These are phyloP conservation scores for Ilex asprella DNA, from an alignment of 257 asterid species.

Conservation along the genomic window DNA sequence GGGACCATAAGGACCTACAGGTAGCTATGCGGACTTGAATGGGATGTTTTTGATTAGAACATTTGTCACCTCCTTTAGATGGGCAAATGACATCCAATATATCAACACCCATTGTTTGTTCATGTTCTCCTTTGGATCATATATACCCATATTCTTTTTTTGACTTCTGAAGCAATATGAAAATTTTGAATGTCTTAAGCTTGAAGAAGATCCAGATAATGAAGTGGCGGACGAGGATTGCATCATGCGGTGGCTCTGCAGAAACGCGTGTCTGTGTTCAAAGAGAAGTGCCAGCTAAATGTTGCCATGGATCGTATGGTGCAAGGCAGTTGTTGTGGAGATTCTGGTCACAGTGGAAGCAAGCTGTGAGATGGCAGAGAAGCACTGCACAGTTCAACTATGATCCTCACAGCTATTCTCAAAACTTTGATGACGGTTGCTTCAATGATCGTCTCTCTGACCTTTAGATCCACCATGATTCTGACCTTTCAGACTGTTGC, in stretches of 20 bases:
- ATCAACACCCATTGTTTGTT: slow-evolving; percentile 11
- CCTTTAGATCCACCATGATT: slow-evolving; percentile 36
- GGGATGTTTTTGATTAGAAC: slow-evolving; percentile 2
- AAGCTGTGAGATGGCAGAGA: slow-evolving; percentile 21
- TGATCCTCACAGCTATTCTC: slow-evolving; percentile 45
- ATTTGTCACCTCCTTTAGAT: slow-evolving; percentile 15
- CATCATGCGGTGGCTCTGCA: slow-evolving; percentile 14
- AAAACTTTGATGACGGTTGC: slow-evolving; percentile 50
- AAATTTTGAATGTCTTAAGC: slow-evolving; percentile 11
- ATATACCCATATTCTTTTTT: neutral
- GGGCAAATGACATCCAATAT: slow-evolving; percentile 25
- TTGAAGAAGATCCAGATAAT: slow-evolving; percentile 20
- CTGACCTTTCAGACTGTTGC: too few relatives aligned
- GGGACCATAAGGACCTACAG: slow-evolving; percentile 20
- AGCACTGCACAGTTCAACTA: slow-evolving; percentile 29
- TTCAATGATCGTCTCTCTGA: slow-evolving; percentile 27
- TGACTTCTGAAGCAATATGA: slow-evolving; percentile 6
- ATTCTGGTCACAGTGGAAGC: slow-evolving; percentile 32
- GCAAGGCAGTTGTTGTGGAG: slow-evolving; percentile 25
- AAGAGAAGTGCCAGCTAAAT: slow-evolving; percentile 3
- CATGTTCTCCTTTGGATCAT: neutral
- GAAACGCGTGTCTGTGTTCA: slow-evolving; percentile 16
- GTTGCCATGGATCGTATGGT: slow-evolving; percentile 16
- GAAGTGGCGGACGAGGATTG: slow-evolving; percentile 16
- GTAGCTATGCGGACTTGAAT: slow-evolving; percentile 17